These are phyloP conservation scores for Saccharomyces pastorianus DNA, from an alignment of 1,139 yeast species.

Conservation along the genomic window DNA sequence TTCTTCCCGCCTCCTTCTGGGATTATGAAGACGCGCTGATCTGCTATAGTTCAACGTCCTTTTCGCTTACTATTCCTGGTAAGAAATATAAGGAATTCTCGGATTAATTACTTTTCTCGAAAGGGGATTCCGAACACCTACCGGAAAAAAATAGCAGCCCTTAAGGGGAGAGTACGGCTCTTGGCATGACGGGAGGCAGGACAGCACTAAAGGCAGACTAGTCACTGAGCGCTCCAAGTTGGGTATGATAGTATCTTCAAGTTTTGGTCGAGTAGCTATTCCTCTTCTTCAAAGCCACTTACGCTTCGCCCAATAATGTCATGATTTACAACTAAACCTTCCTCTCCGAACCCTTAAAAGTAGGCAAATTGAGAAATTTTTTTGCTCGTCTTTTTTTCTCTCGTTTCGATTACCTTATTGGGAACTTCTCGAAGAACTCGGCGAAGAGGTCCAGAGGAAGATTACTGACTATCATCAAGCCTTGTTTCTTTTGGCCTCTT, in stretches of 20 bases:
- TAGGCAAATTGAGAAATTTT: background rate
- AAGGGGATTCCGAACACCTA: background rate
- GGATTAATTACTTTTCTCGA: conserved; percentile 1
- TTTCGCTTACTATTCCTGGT: background rate
- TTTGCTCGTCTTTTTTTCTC: background rate
- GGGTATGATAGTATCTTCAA: background rate
- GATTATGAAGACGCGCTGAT: background rate
- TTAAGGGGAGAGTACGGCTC: background rate
- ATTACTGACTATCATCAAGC: background rate
- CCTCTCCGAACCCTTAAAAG: background rate
- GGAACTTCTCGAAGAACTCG: conserved; percentile 1
- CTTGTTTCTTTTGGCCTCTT: background rate
- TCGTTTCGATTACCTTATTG: background rate
- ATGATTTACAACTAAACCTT: background rate
- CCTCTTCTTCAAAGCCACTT: background rate
- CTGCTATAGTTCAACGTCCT: background rate
- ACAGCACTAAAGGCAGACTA: background rate
- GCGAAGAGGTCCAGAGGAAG: background rate
- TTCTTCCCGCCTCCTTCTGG: too few species aligned
- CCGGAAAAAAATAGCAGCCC: background rate
- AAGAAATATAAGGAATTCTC: background rate
- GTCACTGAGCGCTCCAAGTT: background rate
- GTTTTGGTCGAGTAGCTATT: background rate
- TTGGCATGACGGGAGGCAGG: background rate
- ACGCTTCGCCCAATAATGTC: background rate